Evolutionary conservation across 2,329 filamentous ascomycete genomes (phyloP), one percentile per base, ranked within the genome.

Genomic region (Ascochyta viciae-villosae): DNA sequence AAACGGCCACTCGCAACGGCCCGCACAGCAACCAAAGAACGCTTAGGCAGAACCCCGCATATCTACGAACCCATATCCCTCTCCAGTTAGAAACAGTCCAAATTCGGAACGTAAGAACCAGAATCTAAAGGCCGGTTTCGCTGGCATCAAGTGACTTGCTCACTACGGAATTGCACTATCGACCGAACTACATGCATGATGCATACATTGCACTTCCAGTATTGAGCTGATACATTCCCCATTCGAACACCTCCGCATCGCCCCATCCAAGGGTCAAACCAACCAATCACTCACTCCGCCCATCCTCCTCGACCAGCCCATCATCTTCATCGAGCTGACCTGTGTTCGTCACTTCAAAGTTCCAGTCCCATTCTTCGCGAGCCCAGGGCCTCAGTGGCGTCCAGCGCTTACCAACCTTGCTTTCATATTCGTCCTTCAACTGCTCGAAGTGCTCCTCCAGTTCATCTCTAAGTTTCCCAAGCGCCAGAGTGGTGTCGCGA

Each of bases 401-500:
- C 55, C 57, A 64, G 6, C 2, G 24, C 0, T 4, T 38, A 19
- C 40, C 47, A 13, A n/a, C 50, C 33, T 41, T 60, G 34, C n/a
- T 46, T 50, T 53, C 48, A 34, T 55, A 61, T 9, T 59, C 50
- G 6, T 35, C 16, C 31, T 58, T 44, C 40, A 54, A 39, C 4
- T 13, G 6, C 8, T 34, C 24, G n/a, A 49, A 60, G 13, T 49
- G 46, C 22, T 33, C 35, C 2, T 50, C 39, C 16, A 57, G 29
- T 10, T 53, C 42, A 2, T 12, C 12, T 1, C 23, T 22, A 8
- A 46, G 41, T n/a, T 40, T 40, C 12, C 22, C 19, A 10, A 46
- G 27, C 13, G 29, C 23, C 8, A 4, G 2, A 16, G 22, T 53
- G 5, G 29, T 41, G 1, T 35, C 12, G 2, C 19, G n/a, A 6